Percentiles rank a stretch among this genome's conserved stretches.
Conservation (phyloP, 306 rosid species). For the Quillaja saponaria region DNA sequence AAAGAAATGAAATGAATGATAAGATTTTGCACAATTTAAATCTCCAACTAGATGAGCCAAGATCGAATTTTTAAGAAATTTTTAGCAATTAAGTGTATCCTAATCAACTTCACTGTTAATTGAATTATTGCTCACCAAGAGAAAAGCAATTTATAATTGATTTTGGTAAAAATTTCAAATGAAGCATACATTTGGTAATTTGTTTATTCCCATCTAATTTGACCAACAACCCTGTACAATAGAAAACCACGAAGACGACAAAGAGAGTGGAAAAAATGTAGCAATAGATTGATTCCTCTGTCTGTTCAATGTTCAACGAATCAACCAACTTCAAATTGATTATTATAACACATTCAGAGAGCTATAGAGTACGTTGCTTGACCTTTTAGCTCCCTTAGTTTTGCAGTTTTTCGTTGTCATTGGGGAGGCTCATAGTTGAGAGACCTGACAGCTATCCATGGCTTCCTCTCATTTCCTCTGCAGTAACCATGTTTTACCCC, state of each 20-base stretch:
- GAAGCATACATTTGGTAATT: too few species aligned
- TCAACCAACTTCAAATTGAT: too few species aligned
- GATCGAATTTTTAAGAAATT: too few species aligned
- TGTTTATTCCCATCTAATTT: not conserved
- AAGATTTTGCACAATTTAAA: too few species aligned
- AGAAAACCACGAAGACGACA: too few species aligned
- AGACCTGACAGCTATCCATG: constrained; percentile 42
- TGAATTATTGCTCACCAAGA: too few species aligned
- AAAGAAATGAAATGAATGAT: too few species aligned
- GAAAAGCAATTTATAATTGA: too few species aligned
- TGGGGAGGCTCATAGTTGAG: not conserved
- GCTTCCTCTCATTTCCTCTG: constrained; percentile 64
- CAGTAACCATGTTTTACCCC: constrained; percentile 42
- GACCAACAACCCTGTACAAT: not conserved
- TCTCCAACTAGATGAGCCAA: too few species aligned
- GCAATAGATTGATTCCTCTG: not conserved
- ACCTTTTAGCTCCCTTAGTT: not conserved
- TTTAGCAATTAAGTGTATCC: too few species aligned
- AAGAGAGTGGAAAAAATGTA: not conserved
- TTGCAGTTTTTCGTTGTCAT: not conserved
- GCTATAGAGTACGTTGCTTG: constrained; percentile 1
- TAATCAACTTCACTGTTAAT: too few species aligned
- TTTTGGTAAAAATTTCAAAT: too few species aligned
- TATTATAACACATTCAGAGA: constrained; percentile 9
- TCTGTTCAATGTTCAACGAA: not conserved